Conservation (phyloP, 2,329 filamentous ascomycete genomes). For the Didymella exigua region DNA sequence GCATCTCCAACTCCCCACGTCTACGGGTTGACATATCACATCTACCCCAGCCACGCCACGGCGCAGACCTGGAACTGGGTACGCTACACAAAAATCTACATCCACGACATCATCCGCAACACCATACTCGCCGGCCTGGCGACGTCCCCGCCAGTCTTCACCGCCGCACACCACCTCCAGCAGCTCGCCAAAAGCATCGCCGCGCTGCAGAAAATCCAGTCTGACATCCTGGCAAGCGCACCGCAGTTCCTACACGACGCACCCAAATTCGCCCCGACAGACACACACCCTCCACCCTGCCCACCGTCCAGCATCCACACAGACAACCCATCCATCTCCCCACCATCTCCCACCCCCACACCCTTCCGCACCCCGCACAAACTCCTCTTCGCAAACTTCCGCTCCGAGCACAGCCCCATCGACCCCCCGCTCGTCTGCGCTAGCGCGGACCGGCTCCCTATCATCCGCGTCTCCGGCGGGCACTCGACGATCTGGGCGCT, state of each 20-base stretch:
- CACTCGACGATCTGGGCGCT: slow-evolving; percentile 42
- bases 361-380: slow-evolving; percentile 7
- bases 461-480: slow-evolving; percentile 41
- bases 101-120: slow-evolving; percentile 46
- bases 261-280: slow-evolving; percentile 22
- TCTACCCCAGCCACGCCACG: slow-evolving; percentile 35
- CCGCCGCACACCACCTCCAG: slow-evolving; percentile 23
- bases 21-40: slow-evolving; percentile 39
- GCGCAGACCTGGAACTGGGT: slow-evolving; percentile 46
- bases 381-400: slow-evolving; percentile 27
- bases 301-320: background rate
- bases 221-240: slow-evolving; percentile 43
- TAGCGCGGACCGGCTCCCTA: slow-evolving; percentile 31
- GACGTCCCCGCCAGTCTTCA: slow-evolving; percentile 33
- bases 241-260: slow-evolving; percentile 45
- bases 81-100: slow-evolving; percentile 41
- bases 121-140: slow-evolving; percentile 35
- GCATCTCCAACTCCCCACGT: slow-evolving; percentile 13
- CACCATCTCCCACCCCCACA: background rate
- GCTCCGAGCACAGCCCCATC: background rate
- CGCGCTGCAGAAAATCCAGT: slow-evolving; percentile 34
- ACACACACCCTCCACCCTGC: background rate
- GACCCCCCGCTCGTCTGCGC: background rate
- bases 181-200: slow-evolving; percentile 32
- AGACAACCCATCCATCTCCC: background rate